phyloP scores from a whole-genome alignment of 306 rosid species.

The Cotoneaster glaucophyllus region DNA sequence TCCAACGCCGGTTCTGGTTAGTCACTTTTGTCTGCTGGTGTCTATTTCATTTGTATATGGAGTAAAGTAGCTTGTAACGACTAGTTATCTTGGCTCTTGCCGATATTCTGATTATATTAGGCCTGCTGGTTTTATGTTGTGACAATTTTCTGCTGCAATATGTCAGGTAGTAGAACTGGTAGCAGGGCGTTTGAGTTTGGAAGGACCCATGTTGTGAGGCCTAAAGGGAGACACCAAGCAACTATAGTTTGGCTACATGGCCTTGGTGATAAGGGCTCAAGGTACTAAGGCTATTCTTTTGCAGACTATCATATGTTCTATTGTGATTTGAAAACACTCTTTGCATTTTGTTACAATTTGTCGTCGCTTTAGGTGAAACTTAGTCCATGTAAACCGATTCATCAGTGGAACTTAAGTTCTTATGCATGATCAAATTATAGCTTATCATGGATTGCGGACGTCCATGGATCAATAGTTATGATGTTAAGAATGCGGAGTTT shows the following conservation, averaged over 20 bases:
- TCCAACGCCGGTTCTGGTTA: constrained; percentile 63
- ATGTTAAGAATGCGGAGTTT: constrained; percentile 17
- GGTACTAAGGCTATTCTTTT: constrained; percentile 36
- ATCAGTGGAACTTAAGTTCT: constrained; percentile 3
- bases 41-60: constrained; percentile 5
- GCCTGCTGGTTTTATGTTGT: constrained; percentile 23
- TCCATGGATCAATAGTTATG: constrained; percentile 48
- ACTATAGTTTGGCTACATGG: constrained; percentile 96
- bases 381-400: constrained; percentile 12
- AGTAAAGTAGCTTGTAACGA: neutral
- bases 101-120: constrained; percentile 9
- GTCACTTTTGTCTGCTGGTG: constrained; percentile 26
- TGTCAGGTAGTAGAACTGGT: constrained; percentile 62
- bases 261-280: constrained; percentile 86
- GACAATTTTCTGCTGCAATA: constrained; percentile 31
- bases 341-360: neutral
- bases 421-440: neutral
- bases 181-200: constrained; percentile 74
- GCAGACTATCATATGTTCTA: constrained; percentile 1
- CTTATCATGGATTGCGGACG: constrained; percentile 23
- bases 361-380: neutral
- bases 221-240: constrained; percentile 82
- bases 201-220: constrained; percentile 89
- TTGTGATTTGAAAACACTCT: constrained; percentile 7
- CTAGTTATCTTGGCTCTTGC: neutral